A percentile compares a stretch with the other conserved stretches of the same genome.
Evolutionary conservation across 2,329 filamentous ascomycete genomes (phyloP).

Genomic region (Alternaria solani): DNA sequence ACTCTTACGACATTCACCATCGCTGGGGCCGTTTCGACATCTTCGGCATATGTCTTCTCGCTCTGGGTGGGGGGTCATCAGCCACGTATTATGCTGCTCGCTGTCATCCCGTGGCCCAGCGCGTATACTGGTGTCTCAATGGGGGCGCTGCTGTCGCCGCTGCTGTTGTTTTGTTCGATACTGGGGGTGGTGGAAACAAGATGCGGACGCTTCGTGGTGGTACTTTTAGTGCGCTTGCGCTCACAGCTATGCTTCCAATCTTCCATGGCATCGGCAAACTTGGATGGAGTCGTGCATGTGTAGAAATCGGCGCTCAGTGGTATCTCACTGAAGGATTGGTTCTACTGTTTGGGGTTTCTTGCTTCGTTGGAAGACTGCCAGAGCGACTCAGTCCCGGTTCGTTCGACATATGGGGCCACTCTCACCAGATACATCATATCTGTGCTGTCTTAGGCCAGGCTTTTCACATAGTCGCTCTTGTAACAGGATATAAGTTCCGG

Average conservation of each 20-base stretch:
- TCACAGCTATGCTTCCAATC: conserved; percentile 24
- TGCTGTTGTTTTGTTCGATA: neutral
- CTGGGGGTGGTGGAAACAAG: neutral
- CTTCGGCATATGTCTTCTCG: conserved; percentile 34
- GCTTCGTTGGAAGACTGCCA: conserved; percentile 23
- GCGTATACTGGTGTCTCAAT: neutral
- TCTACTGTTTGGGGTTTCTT: conserved; percentile 17
- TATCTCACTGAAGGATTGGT: conserved; percentile 18
- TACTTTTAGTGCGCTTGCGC: neutral
- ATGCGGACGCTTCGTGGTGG: neutral
- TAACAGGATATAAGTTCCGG: neutral
- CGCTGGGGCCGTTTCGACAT: conserved; percentile 42
- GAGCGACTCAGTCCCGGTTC: conserved; percentile 23
- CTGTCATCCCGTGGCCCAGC: neutral
- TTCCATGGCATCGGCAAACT: conserved; percentile 31
- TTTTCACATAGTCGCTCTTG: conserved; percentile 17
- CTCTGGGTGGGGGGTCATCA: neutral
- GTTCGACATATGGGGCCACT: conserved; percentile 25
- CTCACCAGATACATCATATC: conserved; percentile 21
- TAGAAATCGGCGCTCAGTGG: conserved; percentile 28
- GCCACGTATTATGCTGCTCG: neutral
- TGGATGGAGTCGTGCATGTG: conserved; percentile 30
- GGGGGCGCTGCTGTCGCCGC: neutral
- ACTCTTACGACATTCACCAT: conserved; percentile 41
- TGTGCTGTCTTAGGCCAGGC: conserved; percentile 15